Base-by-base conservation (phyloP, 1,284 basidiomycete genomes). In the Athelia psychrophila region DNA sequence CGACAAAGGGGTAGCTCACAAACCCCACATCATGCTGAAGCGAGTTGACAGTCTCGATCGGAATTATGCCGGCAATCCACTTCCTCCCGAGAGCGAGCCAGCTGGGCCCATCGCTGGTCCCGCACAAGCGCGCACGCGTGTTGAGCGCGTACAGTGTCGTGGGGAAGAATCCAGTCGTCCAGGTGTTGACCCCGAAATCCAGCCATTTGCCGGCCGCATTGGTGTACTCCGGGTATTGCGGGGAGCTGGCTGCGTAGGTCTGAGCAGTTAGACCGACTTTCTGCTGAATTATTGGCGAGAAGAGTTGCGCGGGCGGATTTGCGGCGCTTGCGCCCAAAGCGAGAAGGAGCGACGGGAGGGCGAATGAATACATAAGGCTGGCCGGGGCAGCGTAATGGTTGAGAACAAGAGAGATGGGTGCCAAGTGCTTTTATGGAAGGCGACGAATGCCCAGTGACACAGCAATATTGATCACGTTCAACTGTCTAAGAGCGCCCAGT, bases 161-260 rank as follows among this genome's bases (percentile, higher is more conserved):
- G 0, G 85, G 83, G 64, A 88, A 82, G 73, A 88, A 88, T 0
- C 83, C 84, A 5, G 80, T 77, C 1, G 85, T 86, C 86, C 86
- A 88, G 3, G 75, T 78, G 58, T 84, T 75, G 0, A 79, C 73
- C 3, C 55, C 47, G 63, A 83, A 81, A 53, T 72, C 77, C 3
- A 66, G 60, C 84, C 83, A 88, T 16, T 60, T 60, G 0, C 83
- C 84, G 1, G 59, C 54, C 49, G 50, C 55, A 60, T 57, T 74
- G 32, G 83, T 84, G 57, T 78, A 84, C 59, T 86, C 79, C 1
- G 85, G 84, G 61, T 84, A 87, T 47, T 69, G 59, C 18, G 76
- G 63, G 2, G 80, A 72, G 32, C 52, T 56, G 3, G 66, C 64
- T 1, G 74, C 69, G 3, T 75, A 65, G 3, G 66, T 56, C 8